Base-by-base conservation (phyloP, 176 grass and related monocot species). In the Oropetium thomaeum region DNA sequence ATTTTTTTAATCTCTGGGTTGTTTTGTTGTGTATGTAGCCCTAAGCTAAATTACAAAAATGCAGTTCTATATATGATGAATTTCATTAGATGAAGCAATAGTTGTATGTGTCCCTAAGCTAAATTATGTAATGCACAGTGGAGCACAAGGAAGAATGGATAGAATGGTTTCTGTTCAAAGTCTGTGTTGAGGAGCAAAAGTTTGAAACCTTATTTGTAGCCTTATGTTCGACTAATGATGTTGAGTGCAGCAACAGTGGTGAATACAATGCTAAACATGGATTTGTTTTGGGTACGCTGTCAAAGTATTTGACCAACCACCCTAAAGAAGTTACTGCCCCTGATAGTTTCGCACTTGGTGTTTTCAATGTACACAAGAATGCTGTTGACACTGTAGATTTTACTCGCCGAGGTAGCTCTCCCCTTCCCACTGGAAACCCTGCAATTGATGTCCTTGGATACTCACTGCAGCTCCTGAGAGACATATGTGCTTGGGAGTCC, bases 161-260 rank as follows among this genome's bases (percentile, higher is more conserved):
- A 45, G 89, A 92, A 44, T 98, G 91, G 96, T 84, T 98, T 78
- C 73, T 98, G 20, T 84, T 91, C 79, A 95, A 98, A 88, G 78
- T 85, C 71, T 98, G 84, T 79, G 85, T 88, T 48, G 96, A 95
- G 60, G 89, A 84, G 43, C 62, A 79, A 79, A 92, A 81, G 58
- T 92, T 92, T 53, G 45, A 84, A 40, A 42, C 7, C 43, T 77
- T 98, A 64, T 95, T 95, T 82, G 8, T 11, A 23, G 63, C 77
- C 30, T 83, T 98, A 75, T 74, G 15, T 76, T 87, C 84, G 75
- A 26, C 32, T 65, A 26, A 84, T 75, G 67, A 75, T 82, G 64
- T 25, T 16, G 29, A 82, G 40, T 37, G 61, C 43, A 73, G 28
- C 8, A 16, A 58, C 68, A 54, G 22, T 33, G 47, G 17, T 31